Evolutionary conservation across 2,329 filamentous ascomycete genomes (phyloP), one percentile per base, ranked within the genome.

Genomic region (Pseudogymnoascus sp.): DNA sequence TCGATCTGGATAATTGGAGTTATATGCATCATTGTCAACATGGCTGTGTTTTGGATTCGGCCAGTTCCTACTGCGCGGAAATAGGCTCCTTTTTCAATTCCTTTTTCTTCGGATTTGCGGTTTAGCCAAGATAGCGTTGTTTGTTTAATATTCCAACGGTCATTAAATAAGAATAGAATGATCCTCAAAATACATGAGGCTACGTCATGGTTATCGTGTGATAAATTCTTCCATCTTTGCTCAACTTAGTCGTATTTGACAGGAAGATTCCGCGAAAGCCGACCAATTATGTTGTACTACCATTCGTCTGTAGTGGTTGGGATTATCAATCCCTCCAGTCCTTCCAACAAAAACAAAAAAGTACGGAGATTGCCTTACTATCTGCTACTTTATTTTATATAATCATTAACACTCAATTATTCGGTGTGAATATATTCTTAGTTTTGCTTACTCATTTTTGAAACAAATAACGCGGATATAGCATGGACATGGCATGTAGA

Each of bases 1-100:
- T 82, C 82, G 0, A 82, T 94, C 64, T 92, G 88, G 88, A 85
- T 92, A 61, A 90, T 91, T 67, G 90, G 90, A 1, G 75, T 85
- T 38, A 84, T 95, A 21, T 81, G 82, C 64, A 82, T 95, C 61
- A 83, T 68, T 0, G 73, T 92, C 21, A 89, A 90, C 67, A 55
- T 91, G 57, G 74, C 76, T 3, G 79, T 91, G 39, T 72, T 73
- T 33, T 86, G 84, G 83, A 81, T 86, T 60, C 74, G 73, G 30
- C 80, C 81, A 0, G 67, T 83, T 63, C 81, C 81, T 0, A 78
- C 45, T 13, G 5, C n/a, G 26, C 45, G 5, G n/a, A 52, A 52
- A 23, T 52, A 52, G 45, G 23, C 21, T 15, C 30, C 8, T 3
- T 28, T 28, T 33, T 30, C n/a, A n/a, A n/a, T n/a, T n/a, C n/a